phyloP scores from a whole-genome alignment of 441 rosid species.

The Omphalea diandra region DNA sequence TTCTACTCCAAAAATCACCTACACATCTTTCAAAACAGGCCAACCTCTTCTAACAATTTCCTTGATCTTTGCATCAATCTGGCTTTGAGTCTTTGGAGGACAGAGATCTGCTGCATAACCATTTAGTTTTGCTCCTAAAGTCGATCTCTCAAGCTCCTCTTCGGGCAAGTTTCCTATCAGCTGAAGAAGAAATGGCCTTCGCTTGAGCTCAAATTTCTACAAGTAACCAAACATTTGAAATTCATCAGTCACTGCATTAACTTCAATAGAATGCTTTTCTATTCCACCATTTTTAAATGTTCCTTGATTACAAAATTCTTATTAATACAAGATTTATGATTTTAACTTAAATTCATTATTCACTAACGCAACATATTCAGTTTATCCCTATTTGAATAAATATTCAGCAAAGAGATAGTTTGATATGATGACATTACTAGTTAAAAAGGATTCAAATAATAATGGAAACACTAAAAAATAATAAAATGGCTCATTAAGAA shows the following conservation, averaged over 20 bases:
- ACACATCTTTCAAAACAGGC: slow-evolving; percentile 65
- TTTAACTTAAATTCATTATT: too few species aligned
- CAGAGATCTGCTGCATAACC: slow-evolving; percentile 86
- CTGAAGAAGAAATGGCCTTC: slow-evolving; percentile 65
- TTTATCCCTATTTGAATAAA: too few species aligned
- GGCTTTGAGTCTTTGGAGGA: slow-evolving; percentile 52
- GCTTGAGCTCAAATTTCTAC: slow-evolving; percentile 94
- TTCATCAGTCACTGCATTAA: slow-evolving; percentile 2
- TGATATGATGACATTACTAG: too few species aligned
- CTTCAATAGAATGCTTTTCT: background rate
- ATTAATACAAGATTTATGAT: too few species aligned
- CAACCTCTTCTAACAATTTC: slow-evolving; percentile 75
- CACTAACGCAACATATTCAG: too few species aligned
- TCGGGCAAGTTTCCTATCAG: slow-evolving; percentile 73
- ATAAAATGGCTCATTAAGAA: background rate
- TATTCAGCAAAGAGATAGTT: too few species aligned
- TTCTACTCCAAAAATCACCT: slow-evolving; percentile 10
- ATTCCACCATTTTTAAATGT: background rate
- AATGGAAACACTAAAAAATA: too few species aligned
- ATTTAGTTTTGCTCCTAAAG: slow-evolving; percentile 63
- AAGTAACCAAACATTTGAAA: background rate
- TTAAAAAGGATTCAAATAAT: too few species aligned
- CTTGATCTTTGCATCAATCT: slow-evolving; percentile 60
- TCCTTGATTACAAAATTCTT: too few species aligned
- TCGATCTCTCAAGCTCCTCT: slow-evolving; percentile 79